phyloP scores from a whole-genome alignment of 352 stramenopile species.

The Globisporangium parvum region DNA sequence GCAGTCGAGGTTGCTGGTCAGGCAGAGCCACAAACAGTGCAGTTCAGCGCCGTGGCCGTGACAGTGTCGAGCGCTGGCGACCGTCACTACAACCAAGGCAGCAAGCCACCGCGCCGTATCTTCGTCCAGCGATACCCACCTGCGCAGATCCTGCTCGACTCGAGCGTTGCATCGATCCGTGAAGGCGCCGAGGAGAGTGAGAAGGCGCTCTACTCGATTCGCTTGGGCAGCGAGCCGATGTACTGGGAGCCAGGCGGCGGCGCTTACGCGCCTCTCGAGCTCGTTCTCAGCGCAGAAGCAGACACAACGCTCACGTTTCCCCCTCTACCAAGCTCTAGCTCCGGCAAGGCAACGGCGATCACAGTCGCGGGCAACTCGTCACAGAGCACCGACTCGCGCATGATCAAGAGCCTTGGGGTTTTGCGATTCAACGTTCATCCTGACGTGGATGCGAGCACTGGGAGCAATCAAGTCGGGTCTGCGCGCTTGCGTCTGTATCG shows the following conservation, averaged over 20 bases:
- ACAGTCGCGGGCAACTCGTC: constrained; percentile 41
- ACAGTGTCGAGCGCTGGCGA: constrained; percentile 27
- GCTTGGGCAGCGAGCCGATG: constrained; percentile 47
- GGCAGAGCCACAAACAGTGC: constrained; percentile 10
- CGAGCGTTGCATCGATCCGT: constrained; percentile 19
- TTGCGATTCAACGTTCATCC: constrained; percentile 36
- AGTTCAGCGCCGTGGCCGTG: constrained; percentile 22
- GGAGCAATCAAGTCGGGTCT: constrained; percentile 46
- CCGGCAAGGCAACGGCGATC: constrained; percentile 20
- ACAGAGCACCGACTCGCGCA: constrained; percentile 21
- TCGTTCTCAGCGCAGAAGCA: constrained; percentile 24
- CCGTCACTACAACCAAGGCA: constrained; percentile 29
- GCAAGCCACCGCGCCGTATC: constrained; percentile 16
- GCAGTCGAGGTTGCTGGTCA: constrained; percentile 5
- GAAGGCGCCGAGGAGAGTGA: constrained; percentile 35
- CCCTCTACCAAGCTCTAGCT: not conserved
- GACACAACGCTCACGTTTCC: constrained; percentile 46
- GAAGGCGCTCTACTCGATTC: constrained; percentile 26
- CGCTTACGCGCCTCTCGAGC: constrained; percentile 31
- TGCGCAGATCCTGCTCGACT: constrained; percentile 32
- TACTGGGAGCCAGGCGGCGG: constrained; percentile 43
- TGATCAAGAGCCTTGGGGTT: constrained; percentile 26
- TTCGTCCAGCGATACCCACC: constrained; percentile 38
- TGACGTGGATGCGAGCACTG: constrained; percentile 22
- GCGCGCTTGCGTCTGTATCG: constrained; percentile 51